Evolutionary conservation across 2,329 filamentous ascomycete genomes (phyloP), one percentile per base, ranked within the genome.

Genomic region (Phoma herbarum): DNA sequence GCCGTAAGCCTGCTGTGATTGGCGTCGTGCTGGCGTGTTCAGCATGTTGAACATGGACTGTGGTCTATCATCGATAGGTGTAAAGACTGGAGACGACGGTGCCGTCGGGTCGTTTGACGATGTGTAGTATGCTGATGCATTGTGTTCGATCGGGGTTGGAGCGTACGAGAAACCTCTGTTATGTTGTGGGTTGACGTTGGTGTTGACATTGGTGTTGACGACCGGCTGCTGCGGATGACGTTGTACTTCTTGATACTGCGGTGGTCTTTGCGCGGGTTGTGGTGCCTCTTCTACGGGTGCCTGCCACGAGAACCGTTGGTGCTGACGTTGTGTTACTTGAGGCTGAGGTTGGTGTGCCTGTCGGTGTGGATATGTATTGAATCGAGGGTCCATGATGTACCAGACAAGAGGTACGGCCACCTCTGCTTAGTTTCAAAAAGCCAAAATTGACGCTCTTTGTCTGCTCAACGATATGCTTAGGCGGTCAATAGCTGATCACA

Each of bases 111-210:
- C 69, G 29, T 58, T 66, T 5, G 68, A 65, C 35, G 68, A 66
- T 25, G 66, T 64, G 41, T 71, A 72, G 41, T 68, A 64, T 51
- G 46, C 65, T 42, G 63, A 62, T 35, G 62, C 72, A 41, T 71
- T 68, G 58, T 70, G 71, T 55, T 76, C 74, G 12, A 73, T 63
- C 8, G 76, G 75, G 18, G 75, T 77, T 31, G 74, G 71, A 39
- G 73, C 70, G 63, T 75, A 77, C 4, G 74, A 76, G 52, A 76
- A 76, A 47, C 65, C 71, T 61, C 75, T 70, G 53, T 59, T 67
- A 29, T 63, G 61, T 39, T 65, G 60, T 9, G 44, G 23, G 31
- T 23, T 41, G 43, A 52, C 37, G 26, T 45, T 52, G 25, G 46
- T 51, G 31, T 23, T 41, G 43, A 52, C 37, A 22, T 45, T 52